Evolutionary conservation across 2,329 filamentous ascomycete genomes (phyloP), one percentile per base, ranked within the genome.

Genomic region (Ilyonectria sp.): DNA sequence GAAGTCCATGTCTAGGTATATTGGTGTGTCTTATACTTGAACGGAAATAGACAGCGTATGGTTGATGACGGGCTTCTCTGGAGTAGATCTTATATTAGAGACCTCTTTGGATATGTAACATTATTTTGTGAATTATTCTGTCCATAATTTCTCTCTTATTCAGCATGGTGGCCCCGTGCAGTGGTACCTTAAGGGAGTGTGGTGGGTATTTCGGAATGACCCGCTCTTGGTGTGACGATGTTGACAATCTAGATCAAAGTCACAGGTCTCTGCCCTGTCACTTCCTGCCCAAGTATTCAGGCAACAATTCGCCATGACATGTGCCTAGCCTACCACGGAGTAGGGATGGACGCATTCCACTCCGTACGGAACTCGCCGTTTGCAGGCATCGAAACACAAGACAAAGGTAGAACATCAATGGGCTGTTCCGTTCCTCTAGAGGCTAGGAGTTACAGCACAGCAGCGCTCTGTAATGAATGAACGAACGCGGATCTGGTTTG

Each of bases 351-450:
- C 13, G n/a, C 55, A 57, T 57, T 57, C 55, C 55, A 43, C 15
- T n/a, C 17, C 17, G n/a, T 10, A 3, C 40, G 26, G 55, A 47
- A 35, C 40, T 47, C n/a, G n/a, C 55, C 55, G 40, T 55, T 55
- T 10, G 19, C 26, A 26, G 26, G 10, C 19, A 43, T 40, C 52
- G 17, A 5, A 5, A 26, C 1, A 33, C 35, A 37, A 15, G 35
- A 37, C 35, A 37, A 37, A 15, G 35, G 35, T 37, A 11, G 35
- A 15, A 37, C 8, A 11, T 47, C 9, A 23, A 17, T 19, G 31
- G 26, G 10, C n/a, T 19, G 26, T 2, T 2, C 40, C 15, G 26
- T 9, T 35, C 13, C 23, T 2, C 3, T 6, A 1, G n/a, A 33
- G 40, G 26, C 10, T 47, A 19, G 54, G 40, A 2, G 33, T 37